A percentile compares a stretch with the other conserved stretches of the same genome.
phyloP scores from a whole-genome alignment of 352 stramenopile species.

The Pythium graminicola region DNA sequence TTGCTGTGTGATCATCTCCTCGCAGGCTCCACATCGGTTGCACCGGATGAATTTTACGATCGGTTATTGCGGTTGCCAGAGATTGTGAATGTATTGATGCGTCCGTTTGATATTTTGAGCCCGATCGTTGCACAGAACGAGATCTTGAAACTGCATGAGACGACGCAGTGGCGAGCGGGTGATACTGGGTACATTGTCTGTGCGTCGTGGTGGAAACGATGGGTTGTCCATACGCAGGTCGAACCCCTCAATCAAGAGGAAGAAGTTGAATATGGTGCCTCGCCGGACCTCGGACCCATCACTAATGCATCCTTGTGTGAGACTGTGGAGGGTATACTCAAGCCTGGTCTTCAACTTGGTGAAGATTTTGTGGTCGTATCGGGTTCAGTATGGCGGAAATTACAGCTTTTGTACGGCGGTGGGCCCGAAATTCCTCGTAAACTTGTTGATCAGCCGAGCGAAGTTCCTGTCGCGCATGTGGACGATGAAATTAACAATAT shows the following conservation, averaged over 20 bases:
- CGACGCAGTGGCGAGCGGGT: conserved; percentile 32
- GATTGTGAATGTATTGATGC: conserved; percentile 40
- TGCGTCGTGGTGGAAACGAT: conserved; percentile 52
- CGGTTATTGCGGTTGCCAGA: conserved; percentile 27
- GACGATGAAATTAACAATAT: neutral
- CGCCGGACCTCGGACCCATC: conserved; percentile 13
- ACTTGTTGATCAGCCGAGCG: conserved; percentile 15
- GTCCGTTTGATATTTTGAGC: conserved; percentile 49
- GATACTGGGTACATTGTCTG: conserved; percentile 48
- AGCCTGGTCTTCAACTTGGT: conserved; percentile 24
- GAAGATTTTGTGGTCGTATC: conserved; percentile 48
- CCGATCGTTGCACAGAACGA: conserved; percentile 36
- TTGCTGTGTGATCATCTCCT: conserved; percentile 22
- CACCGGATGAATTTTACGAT: conserved; percentile 25
- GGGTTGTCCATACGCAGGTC: conserved; percentile 16
- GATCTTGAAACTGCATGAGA: conserved; percentile 32
- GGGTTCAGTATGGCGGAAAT: conserved; percentile 37
- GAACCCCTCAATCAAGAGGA: too few species aligned
- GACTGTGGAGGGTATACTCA: conserved; percentile 33
- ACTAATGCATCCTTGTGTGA: conserved; percentile 25
- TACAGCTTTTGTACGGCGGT: conserved; percentile 48
- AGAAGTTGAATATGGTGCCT: too few species aligned
- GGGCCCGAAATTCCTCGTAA: conserved; percentile 50
- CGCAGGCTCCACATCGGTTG: conserved; percentile 16
- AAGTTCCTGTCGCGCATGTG: neutral